Evolutionary conservation across 495 filamentous ascomycete species (phyloP), one percentile per base, ranked within the genome.

Genomic region (Penicillium verhagenii): DNA sequence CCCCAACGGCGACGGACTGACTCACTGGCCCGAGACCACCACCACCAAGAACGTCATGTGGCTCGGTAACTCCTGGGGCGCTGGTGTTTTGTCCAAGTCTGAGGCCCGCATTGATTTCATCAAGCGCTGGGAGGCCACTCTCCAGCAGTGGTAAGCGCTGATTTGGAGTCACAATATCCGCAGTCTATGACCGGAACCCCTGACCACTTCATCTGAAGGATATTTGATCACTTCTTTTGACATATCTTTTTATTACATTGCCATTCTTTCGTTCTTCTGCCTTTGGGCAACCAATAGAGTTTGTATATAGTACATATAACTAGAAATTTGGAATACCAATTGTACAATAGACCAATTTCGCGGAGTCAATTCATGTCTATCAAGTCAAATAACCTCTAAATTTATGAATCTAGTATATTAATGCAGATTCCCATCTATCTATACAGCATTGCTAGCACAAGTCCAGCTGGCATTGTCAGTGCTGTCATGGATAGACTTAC

Each of bases 401-500:
- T 35, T 4, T 35, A 35, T 52, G n/a, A n/a, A n/a, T n/a, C n/a
- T n/a, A n/a, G n/a, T n/a, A n/a, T n/a, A n/a, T n/a, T n/a, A n/a
- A 62, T 14, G 35, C 55, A 43, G 60, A 13, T 4, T 4, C 5
- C 14, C 14, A 6, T 42, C 20, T 19, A 26, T 14, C 8, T 45
- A 45, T 25, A 26, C 3, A 16, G 42, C 64, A 20, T 69, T 67
- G 53, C 58, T 69, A 38, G 64, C 64, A 56, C 70, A 73, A 5
- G 67, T 67, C 64, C 70, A 73, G 52, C 61, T 69, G 16, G 61
- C 53, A n/a, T 45, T 63, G 50, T 58, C 52, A 10, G 65, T 56
- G 38, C 68, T 65, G 19, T 72, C 66, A 49, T 74, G 64, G 38
- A 75, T 64, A 8, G 70, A 60, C 39, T 68, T 58, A 19, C 70